Conservation (phyloP, 2,329 filamentous ascomycete species). For the Aplosporella prunicola region DNA sequence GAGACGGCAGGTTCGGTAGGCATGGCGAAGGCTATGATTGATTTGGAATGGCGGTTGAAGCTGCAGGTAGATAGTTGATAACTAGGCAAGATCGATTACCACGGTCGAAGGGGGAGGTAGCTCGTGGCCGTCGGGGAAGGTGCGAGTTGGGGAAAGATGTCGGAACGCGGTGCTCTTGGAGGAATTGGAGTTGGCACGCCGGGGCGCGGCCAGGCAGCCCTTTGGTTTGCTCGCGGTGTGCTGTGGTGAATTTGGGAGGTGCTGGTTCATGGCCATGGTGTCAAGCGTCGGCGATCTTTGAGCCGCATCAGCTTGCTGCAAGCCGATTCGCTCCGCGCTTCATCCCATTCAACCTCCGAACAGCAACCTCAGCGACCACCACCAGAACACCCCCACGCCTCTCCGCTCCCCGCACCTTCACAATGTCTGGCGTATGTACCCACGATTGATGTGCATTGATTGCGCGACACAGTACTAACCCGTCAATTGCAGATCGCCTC, state of each 20-base stretch:
- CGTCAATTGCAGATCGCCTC: constrained; percentile 36
- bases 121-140: no score
- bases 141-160: no score
- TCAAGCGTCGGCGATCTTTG: constrained; percentile 2
- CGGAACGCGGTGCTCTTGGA: no score
- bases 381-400: constrained; percentile 17
- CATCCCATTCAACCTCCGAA: constrained; percentile 9
- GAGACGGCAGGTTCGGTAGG: constrained; percentile 20
- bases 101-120: no score
- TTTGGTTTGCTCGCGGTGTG: no score
- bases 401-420: constrained; percentile 24
- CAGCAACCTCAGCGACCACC: constrained; percentile 19
- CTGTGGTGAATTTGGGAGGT: no score
- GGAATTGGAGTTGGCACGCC: no score
- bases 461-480: constrained; percentile 18
- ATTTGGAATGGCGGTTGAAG: background rate
- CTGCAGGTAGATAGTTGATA: background rate
- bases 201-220: no score
- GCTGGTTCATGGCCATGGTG: no score
- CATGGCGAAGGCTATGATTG: constrained; percentile 3
- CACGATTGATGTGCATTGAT: constrained; percentile 14
- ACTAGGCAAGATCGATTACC: no score
- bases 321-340: constrained; percentile 10
- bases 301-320: constrained; percentile 3
- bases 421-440: constrained; percentile 52